A percentile compares a stretch with the other conserved stretches of the same genome.
These are phyloP conservation scores for Heritiera littoralis DNA, from an alignment of 345 rosid species.

Conservation along the genomic window DNA sequence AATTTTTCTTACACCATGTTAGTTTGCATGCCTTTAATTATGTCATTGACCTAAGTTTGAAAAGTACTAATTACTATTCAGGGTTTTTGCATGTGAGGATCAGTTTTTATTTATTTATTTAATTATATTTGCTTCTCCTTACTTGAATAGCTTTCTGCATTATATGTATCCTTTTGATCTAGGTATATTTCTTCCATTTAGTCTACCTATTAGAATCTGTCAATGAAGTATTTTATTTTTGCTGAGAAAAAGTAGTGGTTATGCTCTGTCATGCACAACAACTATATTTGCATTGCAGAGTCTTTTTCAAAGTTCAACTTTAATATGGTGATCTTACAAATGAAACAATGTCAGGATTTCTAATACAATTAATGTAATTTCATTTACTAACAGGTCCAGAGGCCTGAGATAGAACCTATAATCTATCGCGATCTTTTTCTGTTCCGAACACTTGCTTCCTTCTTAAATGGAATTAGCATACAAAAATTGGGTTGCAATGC, in stretches of 20 bases:
- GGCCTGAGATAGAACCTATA: constrained; percentile 92
- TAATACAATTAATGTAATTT: constrained; percentile 9
- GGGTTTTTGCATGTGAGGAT: neutral
- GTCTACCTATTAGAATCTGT: neutral
- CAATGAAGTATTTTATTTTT: neutral
- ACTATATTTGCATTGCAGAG: neutral
- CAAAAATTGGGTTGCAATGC: constrained; percentile 96
- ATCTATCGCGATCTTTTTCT: constrained; percentile 94
- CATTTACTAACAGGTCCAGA: constrained; percentile 67
- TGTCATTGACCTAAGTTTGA: too few species aligned
- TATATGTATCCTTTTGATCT: neutral
- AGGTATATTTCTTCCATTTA: neutral
- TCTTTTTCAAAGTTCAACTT: neutral
- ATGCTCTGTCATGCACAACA: neutral
- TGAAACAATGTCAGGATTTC: neutral
- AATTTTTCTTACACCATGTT: too few species aligned
- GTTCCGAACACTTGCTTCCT: constrained; percentile 91
- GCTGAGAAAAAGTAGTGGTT: neutral
- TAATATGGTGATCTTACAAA: neutral
- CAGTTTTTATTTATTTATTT: neutral
- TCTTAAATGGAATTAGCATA: constrained; percentile 83
- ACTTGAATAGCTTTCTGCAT: neutral
- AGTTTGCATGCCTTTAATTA: too few species aligned
- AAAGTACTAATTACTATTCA: neutral
- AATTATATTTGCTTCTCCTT: neutral